These are phyloP conservation scores for Phytophthora pini DNA, from an alignment of 352 stramenopile genomes.

Conservation along the genomic window DNA sequence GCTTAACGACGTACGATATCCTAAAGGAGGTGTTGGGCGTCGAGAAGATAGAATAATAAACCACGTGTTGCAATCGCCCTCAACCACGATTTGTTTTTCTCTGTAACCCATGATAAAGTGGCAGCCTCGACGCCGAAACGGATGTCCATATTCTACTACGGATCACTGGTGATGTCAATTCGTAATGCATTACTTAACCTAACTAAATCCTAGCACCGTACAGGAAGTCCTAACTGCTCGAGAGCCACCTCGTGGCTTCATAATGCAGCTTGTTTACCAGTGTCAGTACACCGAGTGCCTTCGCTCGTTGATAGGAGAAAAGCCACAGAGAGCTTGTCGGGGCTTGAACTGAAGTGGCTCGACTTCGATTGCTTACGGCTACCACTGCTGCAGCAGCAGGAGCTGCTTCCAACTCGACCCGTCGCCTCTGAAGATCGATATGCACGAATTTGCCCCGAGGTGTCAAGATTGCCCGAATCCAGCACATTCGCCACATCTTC, in stretches of 20 bases:
- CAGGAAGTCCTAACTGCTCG: no score
- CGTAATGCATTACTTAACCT: no score
- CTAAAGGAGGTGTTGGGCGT: constrained; percentile 87
- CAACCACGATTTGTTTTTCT: not conserved
- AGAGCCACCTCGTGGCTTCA: not conserved
- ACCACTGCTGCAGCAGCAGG: not conserved
- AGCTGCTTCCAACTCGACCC: not conserved
- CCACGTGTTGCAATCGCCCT: not conserved
- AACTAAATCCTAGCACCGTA: no score
- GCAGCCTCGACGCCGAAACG: no score
- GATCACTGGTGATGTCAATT: no score
- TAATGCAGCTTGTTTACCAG: constrained; percentile 1
- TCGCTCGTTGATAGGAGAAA: constrained; percentile 30
- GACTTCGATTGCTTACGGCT: not conserved
- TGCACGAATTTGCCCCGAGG: constrained; percentile 21
- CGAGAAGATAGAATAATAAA: constrained; percentile 72
- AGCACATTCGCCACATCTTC: constrained; percentile 25
- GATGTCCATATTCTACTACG: no score
- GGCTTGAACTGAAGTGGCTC: not conserved
- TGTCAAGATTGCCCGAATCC: constrained; percentile 28
- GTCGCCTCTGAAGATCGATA: not conserved
- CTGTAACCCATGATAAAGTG: no score
- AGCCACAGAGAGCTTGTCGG: constrained; percentile 28
- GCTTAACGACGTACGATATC: constrained; percentile 87
- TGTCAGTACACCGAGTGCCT: constrained; percentile 3